These are phyloP conservation scores for Sugiyamaella floridensis DNA, from an alignment of 805 yeast species.

Conservation along the genomic window DNA sequence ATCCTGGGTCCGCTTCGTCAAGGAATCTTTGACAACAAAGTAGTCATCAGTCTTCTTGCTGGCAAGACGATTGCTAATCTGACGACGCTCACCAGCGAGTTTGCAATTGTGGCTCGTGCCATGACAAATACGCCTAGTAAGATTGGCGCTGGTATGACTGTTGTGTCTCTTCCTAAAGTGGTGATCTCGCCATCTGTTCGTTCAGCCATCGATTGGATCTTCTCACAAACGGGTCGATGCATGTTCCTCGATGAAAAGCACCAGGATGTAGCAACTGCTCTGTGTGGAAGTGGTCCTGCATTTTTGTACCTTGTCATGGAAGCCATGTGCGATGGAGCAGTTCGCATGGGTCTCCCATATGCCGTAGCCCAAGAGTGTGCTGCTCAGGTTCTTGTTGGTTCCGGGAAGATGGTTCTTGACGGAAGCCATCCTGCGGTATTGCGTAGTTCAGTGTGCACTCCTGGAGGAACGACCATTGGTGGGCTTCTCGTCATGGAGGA, in stretches of 20 bases:
- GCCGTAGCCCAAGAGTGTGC: constrained; percentile 80
- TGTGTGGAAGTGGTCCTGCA: constrained; percentile 97
- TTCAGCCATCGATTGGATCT: constrained; percentile 36
- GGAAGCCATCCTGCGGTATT: constrained; percentile 87
- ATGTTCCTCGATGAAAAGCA: constrained; percentile 58
- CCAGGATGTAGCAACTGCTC: constrained; percentile 93
- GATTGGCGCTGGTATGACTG: constrained; percentile 90
- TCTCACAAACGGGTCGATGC: constrained; percentile 36
- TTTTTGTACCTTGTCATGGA: constrained; percentile 85
- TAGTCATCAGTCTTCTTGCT: constrained; percentile 79
- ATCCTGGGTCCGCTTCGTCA: constrained; percentile 46
- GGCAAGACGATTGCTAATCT: constrained; percentile 83
- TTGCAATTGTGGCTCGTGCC: constrained; percentile 67
- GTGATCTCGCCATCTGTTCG: constrained; percentile 22
- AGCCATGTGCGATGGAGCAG: constrained; percentile 88
- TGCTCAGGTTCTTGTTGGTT: constrained; percentile 88
- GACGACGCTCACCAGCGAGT: constrained; percentile 31
- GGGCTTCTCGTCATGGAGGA: constrained; percentile 92
- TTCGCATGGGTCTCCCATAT: constrained; percentile 87
- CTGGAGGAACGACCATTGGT: constrained; percentile 97
- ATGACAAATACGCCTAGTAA: constrained; percentile 98
- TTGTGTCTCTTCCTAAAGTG: constrained; percentile 66
- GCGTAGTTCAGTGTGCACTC: constrained; percentile 86
- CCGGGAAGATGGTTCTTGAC: constrained; percentile 80
- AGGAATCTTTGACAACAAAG: constrained; percentile 42